Percentiles rank a stretch among this genome's conserved stretches.
Evolutionary conservation across 2,329 filamentous ascomycete genomes (phyloP).

Genomic region (Paracorniculantispora psalliotae): DNA sequence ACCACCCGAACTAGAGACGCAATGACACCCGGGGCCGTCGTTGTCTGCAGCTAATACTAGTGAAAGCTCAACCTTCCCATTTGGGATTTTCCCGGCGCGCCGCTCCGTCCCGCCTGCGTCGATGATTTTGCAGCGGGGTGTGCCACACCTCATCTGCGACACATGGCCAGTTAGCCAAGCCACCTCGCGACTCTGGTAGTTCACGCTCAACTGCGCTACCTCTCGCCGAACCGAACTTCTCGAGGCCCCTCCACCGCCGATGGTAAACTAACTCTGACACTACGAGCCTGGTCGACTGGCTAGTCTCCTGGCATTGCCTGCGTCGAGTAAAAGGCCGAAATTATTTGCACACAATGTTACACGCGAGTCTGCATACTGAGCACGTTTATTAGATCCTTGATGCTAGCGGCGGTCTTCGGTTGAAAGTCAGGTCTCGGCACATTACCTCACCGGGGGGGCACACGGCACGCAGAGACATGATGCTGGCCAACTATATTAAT

Average conservation of each 20-base stretch:
- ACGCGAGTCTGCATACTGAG: not conserved
- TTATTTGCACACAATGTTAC: slow-evolving; percentile 1
- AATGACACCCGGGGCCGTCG: not conserved
- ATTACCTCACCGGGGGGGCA: not conserved
- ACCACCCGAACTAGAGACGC: no score
- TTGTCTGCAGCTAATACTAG: not conserved
- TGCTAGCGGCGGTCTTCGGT: not conserved
- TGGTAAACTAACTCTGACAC: not conserved
- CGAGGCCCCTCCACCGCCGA: not conserved
- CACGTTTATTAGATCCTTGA: not conserved
- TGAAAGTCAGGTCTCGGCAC: not conserved
- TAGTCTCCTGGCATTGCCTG: not conserved
- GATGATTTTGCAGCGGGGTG: not conserved
- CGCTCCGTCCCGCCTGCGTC: not conserved
- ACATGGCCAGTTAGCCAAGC: not conserved
- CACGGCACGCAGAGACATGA: not conserved
- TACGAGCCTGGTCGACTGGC: not conserved
- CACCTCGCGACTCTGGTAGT: no score
- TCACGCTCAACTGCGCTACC: not conserved
- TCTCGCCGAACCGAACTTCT: not conserved
- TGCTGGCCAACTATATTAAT: slow-evolving; percentile 5
- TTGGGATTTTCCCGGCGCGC: not conserved
- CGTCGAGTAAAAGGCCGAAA: not conserved
- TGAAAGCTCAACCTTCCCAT: not conserved
- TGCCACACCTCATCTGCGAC: not conserved